These are phyloP conservation scores for Colletotrichum sp. DNA, from an alignment of 2,329 filamentous ascomycete species.

Conservation along the genomic window DNA sequence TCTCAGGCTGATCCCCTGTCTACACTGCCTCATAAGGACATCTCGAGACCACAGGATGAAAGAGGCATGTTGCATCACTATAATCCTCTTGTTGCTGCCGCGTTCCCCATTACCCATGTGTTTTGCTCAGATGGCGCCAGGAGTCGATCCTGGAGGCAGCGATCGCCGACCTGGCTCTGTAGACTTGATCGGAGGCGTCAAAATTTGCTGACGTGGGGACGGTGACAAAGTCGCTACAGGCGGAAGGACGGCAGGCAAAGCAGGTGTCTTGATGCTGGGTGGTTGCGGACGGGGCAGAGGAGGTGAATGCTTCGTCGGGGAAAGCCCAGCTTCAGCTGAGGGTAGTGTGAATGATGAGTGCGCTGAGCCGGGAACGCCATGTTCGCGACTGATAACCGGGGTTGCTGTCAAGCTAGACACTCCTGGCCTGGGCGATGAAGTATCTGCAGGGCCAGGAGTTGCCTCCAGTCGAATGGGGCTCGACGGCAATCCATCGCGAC, in stretches of 20 bases:
- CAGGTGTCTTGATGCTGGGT: slow-evolving; percentile 9
- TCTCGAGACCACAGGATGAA: background rate
- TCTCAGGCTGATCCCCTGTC: background rate
- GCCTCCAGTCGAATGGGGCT: background rate
- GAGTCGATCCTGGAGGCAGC: background rate
- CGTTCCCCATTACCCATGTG: background rate
- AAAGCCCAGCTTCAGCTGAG: slow-evolving; percentile 51
- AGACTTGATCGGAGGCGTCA: slow-evolving; percentile 66
- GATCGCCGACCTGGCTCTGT: slow-evolving; percentile 29
- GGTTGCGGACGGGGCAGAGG: slow-evolving; percentile 31
- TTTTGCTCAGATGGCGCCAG: background rate
- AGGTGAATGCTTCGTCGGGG: slow-evolving; percentile 58
- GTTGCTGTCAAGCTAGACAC: slow-evolving; percentile 17
- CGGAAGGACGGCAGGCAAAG: slow-evolving; percentile 54
- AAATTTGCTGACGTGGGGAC: slow-evolving; percentile 58
- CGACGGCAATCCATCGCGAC: background rate
- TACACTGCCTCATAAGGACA: background rate
- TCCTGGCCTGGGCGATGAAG: slow-evolving; percentile 10
- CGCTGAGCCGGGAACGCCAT: slow-evolving; percentile 15
- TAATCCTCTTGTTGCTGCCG: background rate
- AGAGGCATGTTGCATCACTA: background rate
- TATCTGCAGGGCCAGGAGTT: slow-evolving; percentile 3
- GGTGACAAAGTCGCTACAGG: slow-evolving; percentile 63
- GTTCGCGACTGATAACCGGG: slow-evolving; percentile 18
- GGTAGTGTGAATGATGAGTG: slow-evolving; percentile 26